These are phyloP conservation scores for Hymenoscyphus fraxineus DNA, from an alignment of 2,329 filamentous ascomycete genomes.

Conservation along the genomic window DNA sequence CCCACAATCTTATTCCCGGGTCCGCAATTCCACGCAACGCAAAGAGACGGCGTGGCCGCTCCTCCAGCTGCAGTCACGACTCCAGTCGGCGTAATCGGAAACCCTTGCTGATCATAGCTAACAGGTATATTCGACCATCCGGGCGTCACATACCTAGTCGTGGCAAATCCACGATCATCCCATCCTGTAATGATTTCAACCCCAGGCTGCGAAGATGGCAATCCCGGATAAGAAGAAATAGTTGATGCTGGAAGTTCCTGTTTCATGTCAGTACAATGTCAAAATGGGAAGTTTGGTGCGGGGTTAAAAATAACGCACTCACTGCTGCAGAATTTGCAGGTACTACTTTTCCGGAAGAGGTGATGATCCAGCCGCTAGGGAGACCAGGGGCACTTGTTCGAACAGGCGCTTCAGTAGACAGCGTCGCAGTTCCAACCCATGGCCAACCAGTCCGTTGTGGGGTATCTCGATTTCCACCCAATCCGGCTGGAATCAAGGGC, in stretches of 20 bases:
- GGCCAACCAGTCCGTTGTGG: constrained; percentile 61
- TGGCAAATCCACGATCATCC: constrained; percentile 48
- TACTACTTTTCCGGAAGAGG: constrained; percentile 72
- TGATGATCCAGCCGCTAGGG: constrained; percentile 79
- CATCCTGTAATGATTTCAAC: constrained; percentile 41
- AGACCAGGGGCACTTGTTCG: constrained; percentile 48
- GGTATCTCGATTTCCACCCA: constrained; percentile 56
- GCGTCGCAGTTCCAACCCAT: constrained; percentile 57
- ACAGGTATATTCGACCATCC: constrained; percentile 37
- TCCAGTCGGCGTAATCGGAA: constrained; percentile 28
- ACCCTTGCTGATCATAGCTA: constrained; percentile 44
- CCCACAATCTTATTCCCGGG: constrained; percentile 22
- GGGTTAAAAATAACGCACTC: constrained; percentile 48
- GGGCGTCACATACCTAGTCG: constrained; percentile 40
- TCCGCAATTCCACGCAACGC: constrained; percentile 18
- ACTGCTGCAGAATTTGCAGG: constrained; percentile 65
- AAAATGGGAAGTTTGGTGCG: constrained; percentile 14
- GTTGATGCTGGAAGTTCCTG: constrained; percentile 47
- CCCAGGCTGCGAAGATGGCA: constrained; percentile 38
- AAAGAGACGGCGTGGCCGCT: constrained; percentile 12
- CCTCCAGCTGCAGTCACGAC: constrained; percentile 12
- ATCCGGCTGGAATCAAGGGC: constrained; percentile 66
- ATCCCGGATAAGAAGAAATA: constrained; percentile 49
- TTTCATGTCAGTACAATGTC: constrained; percentile 27
- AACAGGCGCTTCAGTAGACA: constrained; percentile 42